Percentiles rank a stretch among this genome's conserved stretches.
These are phyloP conservation scores for Apiospora malaysiana DNA, from an alignment of 2,329 filamentous ascomycete species.

Conservation along the genomic window DNA sequence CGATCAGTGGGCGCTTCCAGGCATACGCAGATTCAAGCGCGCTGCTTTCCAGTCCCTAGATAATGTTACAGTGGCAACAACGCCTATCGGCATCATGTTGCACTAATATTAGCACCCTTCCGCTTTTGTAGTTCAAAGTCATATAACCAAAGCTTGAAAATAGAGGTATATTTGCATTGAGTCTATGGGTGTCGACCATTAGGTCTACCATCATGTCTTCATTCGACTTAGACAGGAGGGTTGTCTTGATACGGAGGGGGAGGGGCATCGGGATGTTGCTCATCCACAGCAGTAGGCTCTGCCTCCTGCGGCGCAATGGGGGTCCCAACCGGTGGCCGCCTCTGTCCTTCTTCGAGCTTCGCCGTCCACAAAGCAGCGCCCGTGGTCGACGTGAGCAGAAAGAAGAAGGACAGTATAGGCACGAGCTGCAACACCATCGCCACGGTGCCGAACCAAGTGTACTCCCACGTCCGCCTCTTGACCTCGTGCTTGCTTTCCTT, in stretches of 20 bases:
- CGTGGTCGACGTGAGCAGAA: constrained; percentile 83
- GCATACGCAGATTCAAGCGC: no score
- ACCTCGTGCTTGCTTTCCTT: constrained; percentile 76
- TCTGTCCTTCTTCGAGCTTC: constrained; percentile 69
- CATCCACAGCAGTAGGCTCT: constrained; percentile 27
- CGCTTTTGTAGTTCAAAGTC: background rate
- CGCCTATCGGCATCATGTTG: background rate
- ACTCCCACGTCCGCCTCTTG: constrained; percentile 74
- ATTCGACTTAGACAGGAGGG: constrained; percentile 38
- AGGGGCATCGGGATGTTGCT: constrained; percentile 38
- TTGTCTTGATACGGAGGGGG: constrained; percentile 47
- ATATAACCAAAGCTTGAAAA: background rate
- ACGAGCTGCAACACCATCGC: constrained; percentile 87
- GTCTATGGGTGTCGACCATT: background rate
- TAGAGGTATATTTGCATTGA: background rate
- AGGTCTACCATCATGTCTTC: background rate
- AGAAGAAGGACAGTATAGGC: constrained; percentile 91
- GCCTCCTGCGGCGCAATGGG: constrained; percentile 21
- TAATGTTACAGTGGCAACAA: no score
- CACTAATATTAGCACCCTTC: no score
- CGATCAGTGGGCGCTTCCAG: no score
- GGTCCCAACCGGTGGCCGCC: constrained; percentile 28
- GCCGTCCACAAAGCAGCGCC: constrained; percentile 88
- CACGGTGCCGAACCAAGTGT: constrained; percentile 90
- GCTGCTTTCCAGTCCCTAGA: no score